phyloP scores from a whole-genome alignment of 2,329 filamentous ascomycete species.

The Anthostomella pinea region DNA sequence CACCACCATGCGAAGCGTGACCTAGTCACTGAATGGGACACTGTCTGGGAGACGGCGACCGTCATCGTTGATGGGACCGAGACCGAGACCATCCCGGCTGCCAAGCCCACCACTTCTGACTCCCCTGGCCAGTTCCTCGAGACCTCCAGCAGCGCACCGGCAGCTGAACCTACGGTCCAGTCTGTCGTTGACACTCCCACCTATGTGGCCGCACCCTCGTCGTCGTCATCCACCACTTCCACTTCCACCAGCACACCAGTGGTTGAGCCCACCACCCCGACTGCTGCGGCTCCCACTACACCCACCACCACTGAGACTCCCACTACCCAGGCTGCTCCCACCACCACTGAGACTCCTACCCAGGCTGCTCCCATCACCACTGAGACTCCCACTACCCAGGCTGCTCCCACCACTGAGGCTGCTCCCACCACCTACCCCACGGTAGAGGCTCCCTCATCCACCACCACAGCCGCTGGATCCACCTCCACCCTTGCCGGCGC shows the following conservation, averaged over 20 bases:
- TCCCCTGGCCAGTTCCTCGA: slow-evolving; percentile 35
- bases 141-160: slow-evolving; percentile 26
- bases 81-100: slow-evolving; percentile 43
- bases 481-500: slow-evolving; percentile 23
- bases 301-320: slow-evolving; percentile 4
- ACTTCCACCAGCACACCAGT: slow-evolving; percentile 15
- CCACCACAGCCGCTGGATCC: slow-evolving; percentile 7
- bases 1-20: slow-evolving; percentile 40
- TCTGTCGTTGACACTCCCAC: slow-evolving; percentile 22
- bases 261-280: slow-evolving; percentile 10
- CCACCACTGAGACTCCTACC: slow-evolving; percentile 8
- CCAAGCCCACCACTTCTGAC: slow-evolving; percentile 12
- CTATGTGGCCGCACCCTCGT: slow-evolving; percentile 14
- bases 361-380: slow-evolving; percentile 19
- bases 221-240: slow-evolving; percentile 14
- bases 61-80: slow-evolving; percentile 50
- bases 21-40: slow-evolving; percentile 43
- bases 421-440: slow-evolving; percentile 7
- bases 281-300: slow-evolving; percentile 12
- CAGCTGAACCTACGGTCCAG: slow-evolving; percentile 7
- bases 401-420: slow-evolving; percentile 16
- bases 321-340: slow-evolving; percentile 15
- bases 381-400: slow-evolving; percentile 5
- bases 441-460: slow-evolving; percentile 7
- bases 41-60: slow-evolving; percentile 50